phyloP scores from a whole-genome alignment of 2,329 filamentous ascomycete species.

The Coniochaeta ligniaria region DNA sequence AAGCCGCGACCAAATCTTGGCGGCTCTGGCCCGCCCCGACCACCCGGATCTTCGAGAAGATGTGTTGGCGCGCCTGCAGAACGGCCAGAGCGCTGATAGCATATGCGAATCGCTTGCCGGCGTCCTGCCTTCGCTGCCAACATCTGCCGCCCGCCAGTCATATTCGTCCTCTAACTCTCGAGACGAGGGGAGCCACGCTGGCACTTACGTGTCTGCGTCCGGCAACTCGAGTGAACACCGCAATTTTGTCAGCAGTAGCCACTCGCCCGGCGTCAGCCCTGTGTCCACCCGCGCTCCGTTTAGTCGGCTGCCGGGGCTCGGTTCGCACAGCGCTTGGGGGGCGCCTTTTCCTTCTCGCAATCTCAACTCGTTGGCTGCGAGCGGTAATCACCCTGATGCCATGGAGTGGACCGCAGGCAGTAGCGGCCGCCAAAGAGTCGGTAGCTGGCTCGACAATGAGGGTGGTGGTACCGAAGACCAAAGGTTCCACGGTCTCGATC shows the following conservation, averaged over 20 bases:
- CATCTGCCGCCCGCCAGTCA: neutral
- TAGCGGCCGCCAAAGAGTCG: slow-evolving; percentile 38
- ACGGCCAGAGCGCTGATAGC: slow-evolving; percentile 44
- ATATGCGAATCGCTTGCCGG: slow-evolving; percentile 48
- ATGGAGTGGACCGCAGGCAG: slow-evolving; percentile 26
- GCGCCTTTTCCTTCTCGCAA: slow-evolving; percentile 35
- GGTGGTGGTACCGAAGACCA: slow-evolving; percentile 9
- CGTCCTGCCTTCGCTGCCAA: neutral
- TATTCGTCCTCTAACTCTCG: slow-evolving; percentile 5
- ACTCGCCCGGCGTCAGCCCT: slow-evolving; percentile 12
- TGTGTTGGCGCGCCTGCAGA: slow-evolving; percentile 43
- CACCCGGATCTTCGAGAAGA: slow-evolving; percentile 45
- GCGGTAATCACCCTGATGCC: neutral
- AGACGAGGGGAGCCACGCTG: neutral
- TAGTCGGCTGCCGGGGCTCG: slow-evolving; percentile 20
- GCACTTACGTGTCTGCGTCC: slow-evolving; percentile 9
- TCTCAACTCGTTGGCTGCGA: neutral
- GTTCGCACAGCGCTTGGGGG: slow-evolving; percentile 35
- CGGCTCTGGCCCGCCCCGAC: slow-evolving; percentile 40
- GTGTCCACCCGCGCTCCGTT: slow-evolving; percentile 22
- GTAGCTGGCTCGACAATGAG: slow-evolving; percentile 39
- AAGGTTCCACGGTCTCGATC: slow-evolving; percentile 27
- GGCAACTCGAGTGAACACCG: slow-evolving; percentile 11
- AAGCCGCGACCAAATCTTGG: slow-evolving; percentile 47
- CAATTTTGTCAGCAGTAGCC: neutral